phyloP scores from a whole-genome alignment of 805 yeast species.

The Ogataea siamensis region DNA sequence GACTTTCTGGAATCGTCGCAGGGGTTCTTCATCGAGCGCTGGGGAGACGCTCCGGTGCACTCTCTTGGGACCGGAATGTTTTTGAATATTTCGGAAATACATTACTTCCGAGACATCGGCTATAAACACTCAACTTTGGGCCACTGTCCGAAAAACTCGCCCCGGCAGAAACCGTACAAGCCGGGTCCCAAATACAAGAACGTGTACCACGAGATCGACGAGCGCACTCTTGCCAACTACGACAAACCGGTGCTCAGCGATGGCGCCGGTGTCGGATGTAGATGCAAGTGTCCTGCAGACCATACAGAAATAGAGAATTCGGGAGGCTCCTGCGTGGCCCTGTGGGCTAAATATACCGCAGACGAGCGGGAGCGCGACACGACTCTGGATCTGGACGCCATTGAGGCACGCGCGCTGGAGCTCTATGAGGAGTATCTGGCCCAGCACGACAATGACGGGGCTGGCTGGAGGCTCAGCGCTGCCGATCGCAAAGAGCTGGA shows the following conservation, averaged over 20 bases:
- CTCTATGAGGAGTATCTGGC: constrained; percentile 25
- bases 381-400: constrained; percentile 27
- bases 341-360: constrained; percentile 42
- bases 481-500: constrained; percentile 15
- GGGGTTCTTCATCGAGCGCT: constrained; percentile 87
- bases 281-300: constrained; percentile 74
- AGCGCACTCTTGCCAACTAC: constrained; percentile 35
- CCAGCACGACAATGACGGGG: constrained; percentile 22
- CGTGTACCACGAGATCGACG: constrained; percentile 34
- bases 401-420: constrained; percentile 26
- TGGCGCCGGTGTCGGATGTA: constrained; percentile 64
- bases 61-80: constrained; percentile 81
- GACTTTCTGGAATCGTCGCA: constrained; percentile 65
- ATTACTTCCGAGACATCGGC: constrained; percentile 91
- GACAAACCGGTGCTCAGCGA: constrained; percentile 23
- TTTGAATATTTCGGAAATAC: constrained; percentile 66
- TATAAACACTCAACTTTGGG: constrained; percentile 76
- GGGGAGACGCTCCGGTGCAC: constrained; percentile 98
- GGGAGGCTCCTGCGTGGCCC: constrained; percentile 47
- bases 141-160: constrained; percentile 79
- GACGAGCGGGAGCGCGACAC: constrained; percentile 22
- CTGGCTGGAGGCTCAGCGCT: constrained; percentile 28
- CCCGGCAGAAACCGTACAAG: constrained; percentile 47
- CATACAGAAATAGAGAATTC: constrained; percentile 56
- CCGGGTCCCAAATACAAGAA: constrained; percentile 36